Percentiles rank a stretch among this genome's conserved stretches.
Conservation (phyloP, 2,329 filamentous ascomycete genomes). For the Paraconiothyrium sp. region DNA sequence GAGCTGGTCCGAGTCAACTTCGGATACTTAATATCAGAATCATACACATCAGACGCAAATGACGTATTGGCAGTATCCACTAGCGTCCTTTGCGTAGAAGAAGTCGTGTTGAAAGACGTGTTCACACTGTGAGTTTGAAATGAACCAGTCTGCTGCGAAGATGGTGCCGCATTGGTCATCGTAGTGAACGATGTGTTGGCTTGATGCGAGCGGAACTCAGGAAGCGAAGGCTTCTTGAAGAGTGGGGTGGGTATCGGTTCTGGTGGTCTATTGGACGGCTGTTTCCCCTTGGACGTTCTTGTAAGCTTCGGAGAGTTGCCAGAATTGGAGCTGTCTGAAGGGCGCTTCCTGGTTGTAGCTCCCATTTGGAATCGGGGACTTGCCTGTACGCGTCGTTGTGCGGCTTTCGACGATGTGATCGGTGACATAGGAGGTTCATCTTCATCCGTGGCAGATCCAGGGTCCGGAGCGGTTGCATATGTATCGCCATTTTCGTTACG, state of each 20-base stretch:
- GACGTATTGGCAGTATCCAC: slow-evolving; percentile 26
- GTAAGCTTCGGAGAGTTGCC: slow-evolving; percentile 40
- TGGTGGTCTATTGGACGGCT: slow-evolving; percentile 23
- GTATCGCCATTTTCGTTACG: slow-evolving; percentile 22
- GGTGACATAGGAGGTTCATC: slow-evolving; percentile 42
- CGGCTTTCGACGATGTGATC: slow-evolving; percentile 31
- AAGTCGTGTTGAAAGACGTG: slow-evolving; percentile 26
- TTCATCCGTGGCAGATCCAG: slow-evolving; percentile 43
- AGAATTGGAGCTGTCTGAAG: slow-evolving; percentile 29
- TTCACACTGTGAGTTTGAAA: slow-evolving; percentile 21
- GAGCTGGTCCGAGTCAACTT: slow-evolving; percentile 30
- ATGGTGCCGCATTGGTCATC: slow-evolving; percentile 19
- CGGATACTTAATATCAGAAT: slow-evolving; percentile 20
- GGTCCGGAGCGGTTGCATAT: slow-evolving; percentile 26
- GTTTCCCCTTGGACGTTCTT: slow-evolving; percentile 36
- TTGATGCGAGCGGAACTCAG: slow-evolving; percentile 34
- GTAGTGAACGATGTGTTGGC: slow-evolving; percentile 34
- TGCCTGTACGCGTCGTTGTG: slow-evolving; percentile 34
- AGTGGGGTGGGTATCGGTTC: slow-evolving; percentile 2
- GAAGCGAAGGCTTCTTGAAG: slow-evolving; percentile 37
- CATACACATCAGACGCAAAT: slow-evolving; percentile 32
- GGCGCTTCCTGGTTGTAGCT: slow-evolving; percentile 31
- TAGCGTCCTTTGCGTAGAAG: slow-evolving; percentile 37
- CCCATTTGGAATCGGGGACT: slow-evolving; percentile 34
- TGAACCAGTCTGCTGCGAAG: slow-evolving; percentile 33